A percentile compares a stretch with the other conserved stretches of the same genome.
phyloP scores from a whole-genome alignment of 2,329 filamentous ascomycete species.

The Trichoderma afroharzianum region DNA sequence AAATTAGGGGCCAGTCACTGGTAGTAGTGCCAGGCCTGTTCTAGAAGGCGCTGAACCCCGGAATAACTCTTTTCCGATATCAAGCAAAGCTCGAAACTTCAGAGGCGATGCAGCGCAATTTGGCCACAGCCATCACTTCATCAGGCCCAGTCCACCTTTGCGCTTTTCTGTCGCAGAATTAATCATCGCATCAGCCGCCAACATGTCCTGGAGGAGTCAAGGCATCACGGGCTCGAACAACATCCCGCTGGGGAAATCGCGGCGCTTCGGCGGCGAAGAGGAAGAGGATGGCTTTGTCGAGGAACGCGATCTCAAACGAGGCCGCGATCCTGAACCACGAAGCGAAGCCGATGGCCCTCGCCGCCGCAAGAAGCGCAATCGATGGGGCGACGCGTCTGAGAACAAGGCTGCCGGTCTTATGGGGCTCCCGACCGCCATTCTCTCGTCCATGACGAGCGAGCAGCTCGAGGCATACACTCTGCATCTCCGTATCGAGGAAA shows the following conservation, averaged over 20 bases:
- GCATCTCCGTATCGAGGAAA: constrained; percentile 96
- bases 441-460: constrained; percentile 96
- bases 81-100: neutral
- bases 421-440: constrained; percentile 93
- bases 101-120: constrained; percentile 5
- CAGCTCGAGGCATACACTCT: constrained; percentile 96
- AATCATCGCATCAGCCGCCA: constrained; percentile 23
- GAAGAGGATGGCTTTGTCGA: constrained; percentile 32
- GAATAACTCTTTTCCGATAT: neutral
- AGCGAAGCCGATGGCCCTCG: constrained; percentile 70
- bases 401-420: constrained; percentile 98
- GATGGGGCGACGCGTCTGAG: constrained; percentile 95
- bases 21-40: neutral
- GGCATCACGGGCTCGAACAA: constrained; percentile 98
- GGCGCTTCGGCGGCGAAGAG: constrained; percentile 67
- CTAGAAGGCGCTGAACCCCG: neutral
- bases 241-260: constrained; percentile 84
- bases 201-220: constrained; percentile 65
- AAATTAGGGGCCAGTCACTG: neutral
- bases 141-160: neutral
- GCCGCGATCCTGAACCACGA: constrained; percentile 83
- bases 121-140: constrained; percentile 1
- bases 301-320: constrained; percentile 68
- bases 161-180: neutral
- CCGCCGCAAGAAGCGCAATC: constrained; percentile 95